phyloP scores from a whole-genome alignment of 1,284 basidiomycete genomes.

The Heterobasidion parviporum region DNA sequence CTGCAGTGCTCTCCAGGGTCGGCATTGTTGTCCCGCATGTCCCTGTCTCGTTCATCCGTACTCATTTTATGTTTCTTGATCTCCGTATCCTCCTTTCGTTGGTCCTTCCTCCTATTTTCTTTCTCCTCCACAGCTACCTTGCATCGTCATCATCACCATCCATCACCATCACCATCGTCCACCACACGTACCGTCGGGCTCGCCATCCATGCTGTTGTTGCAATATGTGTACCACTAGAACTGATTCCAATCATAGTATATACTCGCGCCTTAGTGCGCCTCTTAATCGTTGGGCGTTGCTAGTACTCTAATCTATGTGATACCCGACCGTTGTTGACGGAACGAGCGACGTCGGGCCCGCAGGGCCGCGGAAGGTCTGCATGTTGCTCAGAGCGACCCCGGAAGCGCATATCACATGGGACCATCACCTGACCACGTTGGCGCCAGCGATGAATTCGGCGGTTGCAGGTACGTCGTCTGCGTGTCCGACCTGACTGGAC shows the following conservation, averaged over 20 bases:
- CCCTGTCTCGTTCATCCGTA: neutral
- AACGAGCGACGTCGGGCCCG: too few species aligned
- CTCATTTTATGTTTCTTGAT: neutral
- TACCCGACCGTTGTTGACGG: too few species aligned
- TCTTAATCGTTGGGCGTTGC: neutral
- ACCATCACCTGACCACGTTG: too few species aligned
- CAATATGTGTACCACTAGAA: constrained; percentile 5
- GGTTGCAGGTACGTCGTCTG: too few species aligned
- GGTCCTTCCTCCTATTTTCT: neutral
- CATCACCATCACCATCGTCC: neutral
- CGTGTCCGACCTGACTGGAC: too few species aligned
- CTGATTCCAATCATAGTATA: neutral
- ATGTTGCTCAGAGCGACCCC: too few species aligned
- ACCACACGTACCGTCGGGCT: neutral
- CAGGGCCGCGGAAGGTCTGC: too few species aligned
- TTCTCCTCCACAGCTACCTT: neutral
- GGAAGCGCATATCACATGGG: too few species aligned
- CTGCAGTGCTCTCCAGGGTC: too few species aligned
- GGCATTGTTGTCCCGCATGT: neutral
- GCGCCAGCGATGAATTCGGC: too few species aligned
- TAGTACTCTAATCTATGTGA: neutral
- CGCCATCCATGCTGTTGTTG: constrained; percentile 1
- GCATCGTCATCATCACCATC: neutral
- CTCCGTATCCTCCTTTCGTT: neutral
- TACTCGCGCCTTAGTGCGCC: neutral